Percentiles rank a stretch among this genome's conserved stretches.
phyloP scores from a whole-genome alignment of 805 yeast genomes.

The Saturnispora gosingensis region DNA sequence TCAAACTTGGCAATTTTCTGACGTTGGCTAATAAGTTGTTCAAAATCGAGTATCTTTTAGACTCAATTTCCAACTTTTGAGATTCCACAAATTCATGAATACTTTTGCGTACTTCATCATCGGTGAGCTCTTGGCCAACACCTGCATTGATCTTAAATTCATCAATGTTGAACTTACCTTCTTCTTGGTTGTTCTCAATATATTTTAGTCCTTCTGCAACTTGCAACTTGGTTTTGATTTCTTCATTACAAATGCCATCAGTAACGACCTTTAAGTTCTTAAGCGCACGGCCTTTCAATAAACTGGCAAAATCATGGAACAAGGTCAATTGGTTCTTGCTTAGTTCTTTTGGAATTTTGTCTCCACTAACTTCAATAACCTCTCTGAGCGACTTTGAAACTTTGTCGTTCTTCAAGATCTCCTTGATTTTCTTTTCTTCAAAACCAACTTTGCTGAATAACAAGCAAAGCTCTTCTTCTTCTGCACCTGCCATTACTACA shows the following conservation, averaged over 20 bases:
- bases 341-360: conserved; percentile 12
- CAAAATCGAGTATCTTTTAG: conserved; percentile 71
- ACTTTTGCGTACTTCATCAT: conserved; percentile 49
- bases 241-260: conserved; percentile 53
- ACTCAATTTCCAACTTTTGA: conserved; percentile 49
- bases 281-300: conserved; percentile 50
- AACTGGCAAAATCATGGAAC: conserved; percentile 69
- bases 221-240: conserved; percentile 61
- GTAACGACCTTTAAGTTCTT: conserved; percentile 44
- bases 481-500: conserved; percentile 1
- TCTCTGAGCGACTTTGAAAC: conserved; percentile 62
- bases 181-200: conserved; percentile 37
- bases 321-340: conserved; percentile 55
- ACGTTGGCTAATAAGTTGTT: conserved; percentile 71
- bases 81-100: conserved; percentile 52
- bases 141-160: conserved; percentile 64
- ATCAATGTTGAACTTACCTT: conserved; percentile 29
- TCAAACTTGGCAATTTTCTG: conserved; percentile 62
- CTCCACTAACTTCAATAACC: conserved; percentile 39
- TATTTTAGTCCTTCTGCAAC: conserved; percentile 75
- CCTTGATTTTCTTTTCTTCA: conserved; percentile 65
- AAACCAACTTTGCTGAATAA: conserved; percentile 49
- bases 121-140: conserved; percentile 67
- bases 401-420: conserved; percentile 77
- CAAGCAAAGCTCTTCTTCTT: conserved; percentile 22